Conservation (phyloP, 179 eudicot genomes). For the Camellia oleifera region DNA sequence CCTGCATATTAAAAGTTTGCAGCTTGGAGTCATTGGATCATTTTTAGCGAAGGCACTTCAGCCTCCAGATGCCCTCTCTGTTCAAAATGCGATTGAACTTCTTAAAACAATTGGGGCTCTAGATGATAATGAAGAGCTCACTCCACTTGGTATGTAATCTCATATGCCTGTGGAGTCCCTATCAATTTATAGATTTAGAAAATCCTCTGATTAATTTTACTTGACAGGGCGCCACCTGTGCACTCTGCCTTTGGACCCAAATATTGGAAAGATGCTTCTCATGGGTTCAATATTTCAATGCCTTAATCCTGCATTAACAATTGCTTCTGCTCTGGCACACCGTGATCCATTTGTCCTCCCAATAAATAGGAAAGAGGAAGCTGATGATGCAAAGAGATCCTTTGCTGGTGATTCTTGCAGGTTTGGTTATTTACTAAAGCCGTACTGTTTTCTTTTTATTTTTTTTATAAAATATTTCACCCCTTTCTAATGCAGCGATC, state of each 20-base stretch:
- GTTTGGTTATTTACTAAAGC: conserved; percentile 27
- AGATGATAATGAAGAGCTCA: conserved; percentile 85
- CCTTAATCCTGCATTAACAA: conserved; percentile 83
- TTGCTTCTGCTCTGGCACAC: conserved; percentile 95
- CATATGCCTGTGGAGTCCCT: neutral
- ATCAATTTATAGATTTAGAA: neutral
- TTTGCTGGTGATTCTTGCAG: conserved; percentile 99
- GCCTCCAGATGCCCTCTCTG: conserved; percentile 95
- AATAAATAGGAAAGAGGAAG: conserved; percentile 84
- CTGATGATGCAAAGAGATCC: conserved; percentile 91
- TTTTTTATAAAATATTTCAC: neutral
- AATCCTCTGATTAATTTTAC: neutral
- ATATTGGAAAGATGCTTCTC: conserved; percentile 97
- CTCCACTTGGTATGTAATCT: conserved; percentile 73
- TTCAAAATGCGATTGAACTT: conserved; percentile 93
- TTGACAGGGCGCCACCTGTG: conserved; percentile 80
- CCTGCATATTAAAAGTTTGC: conserved; percentile 83
- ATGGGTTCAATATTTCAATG: conserved; percentile 96
- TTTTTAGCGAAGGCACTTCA: conserved; percentile 93
- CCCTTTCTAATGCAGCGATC: conserved; percentile 59
- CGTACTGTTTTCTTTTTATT: neutral
- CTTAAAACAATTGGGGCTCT: conserved; percentile 93
- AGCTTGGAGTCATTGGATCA: conserved; percentile 72
- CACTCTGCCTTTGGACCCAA: conserved; percentile 95
- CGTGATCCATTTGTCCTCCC: conserved; percentile 96